Percentiles rank a stretch among this genome's conserved stretches.
These are phyloP conservation scores for Cryphonectria carpinicola DNA, from an alignment of 2,329 filamentous ascomycete species.

Conservation along the genomic window DNA sequence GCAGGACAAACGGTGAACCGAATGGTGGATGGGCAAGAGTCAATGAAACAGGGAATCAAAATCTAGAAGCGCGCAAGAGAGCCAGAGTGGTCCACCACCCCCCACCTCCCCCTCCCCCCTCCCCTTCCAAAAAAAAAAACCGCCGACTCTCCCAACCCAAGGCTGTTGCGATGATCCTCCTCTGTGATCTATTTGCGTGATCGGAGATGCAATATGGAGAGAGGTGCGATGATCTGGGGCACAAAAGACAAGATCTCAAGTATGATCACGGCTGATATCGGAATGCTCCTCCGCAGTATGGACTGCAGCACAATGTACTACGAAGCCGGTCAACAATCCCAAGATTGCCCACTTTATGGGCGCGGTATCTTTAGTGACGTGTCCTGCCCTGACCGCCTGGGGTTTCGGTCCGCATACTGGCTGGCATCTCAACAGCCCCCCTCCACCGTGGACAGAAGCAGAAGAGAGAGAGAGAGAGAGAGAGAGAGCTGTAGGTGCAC, in stretches of 20 bases:
- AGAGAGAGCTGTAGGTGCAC: neutral
- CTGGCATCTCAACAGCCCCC: neutral
- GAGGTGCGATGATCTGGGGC: neutral
- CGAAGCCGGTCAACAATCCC: neutral
- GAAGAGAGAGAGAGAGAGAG: neutral
- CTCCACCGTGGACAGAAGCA: neutral
- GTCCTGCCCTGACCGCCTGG: neutral
- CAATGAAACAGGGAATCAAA: conserved; percentile 17
- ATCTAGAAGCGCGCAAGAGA: neutral
- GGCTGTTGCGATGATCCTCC: neutral
- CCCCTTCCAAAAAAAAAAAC: no score
- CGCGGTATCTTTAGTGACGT: neutral
- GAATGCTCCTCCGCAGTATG: neutral
- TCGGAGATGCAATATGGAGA: conserved; percentile 2
- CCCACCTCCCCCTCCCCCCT: no score
- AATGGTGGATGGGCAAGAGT: conserved; percentile 19
- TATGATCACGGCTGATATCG: neutral
- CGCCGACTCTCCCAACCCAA: neutral
- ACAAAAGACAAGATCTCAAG: neutral
- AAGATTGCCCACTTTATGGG: no score
- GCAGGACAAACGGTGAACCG: conserved; percentile 4
- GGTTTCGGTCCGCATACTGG: neutral
- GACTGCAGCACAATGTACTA: neutral
- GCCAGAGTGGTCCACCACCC: neutral
- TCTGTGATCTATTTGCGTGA: neutral